phyloP scores from a whole-genome alignment of 208 protist genomes.

The Novymonas esmeraldas region DNA sequence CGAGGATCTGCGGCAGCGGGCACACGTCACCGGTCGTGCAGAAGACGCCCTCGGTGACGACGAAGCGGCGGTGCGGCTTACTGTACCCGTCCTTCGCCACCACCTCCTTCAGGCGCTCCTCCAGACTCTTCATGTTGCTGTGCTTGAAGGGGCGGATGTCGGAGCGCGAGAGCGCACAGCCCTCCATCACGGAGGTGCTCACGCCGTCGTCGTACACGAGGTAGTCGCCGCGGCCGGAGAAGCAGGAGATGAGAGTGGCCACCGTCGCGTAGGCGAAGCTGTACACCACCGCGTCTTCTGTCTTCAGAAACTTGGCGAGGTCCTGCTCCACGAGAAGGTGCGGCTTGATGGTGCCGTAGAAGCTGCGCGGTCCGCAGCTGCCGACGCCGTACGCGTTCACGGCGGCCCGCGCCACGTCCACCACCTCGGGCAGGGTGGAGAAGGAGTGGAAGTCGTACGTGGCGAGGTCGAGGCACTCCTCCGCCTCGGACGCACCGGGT shows the following conservation, averaged over 20 bases:
- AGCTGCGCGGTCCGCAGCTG: slow-evolving; percentile 97
- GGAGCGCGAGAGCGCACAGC: slow-evolving; percentile 87
- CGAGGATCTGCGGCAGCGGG: slow-evolving; percentile 87
- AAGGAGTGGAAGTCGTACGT: slow-evolving; percentile 96
- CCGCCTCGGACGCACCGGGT: slow-evolving; percentile 25
- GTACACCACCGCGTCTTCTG: slow-evolving; percentile 93
- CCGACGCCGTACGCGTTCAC: slow-evolving; percentile 96
- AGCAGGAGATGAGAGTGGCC: slow-evolving; percentile 96
- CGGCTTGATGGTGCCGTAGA: slow-evolving; percentile 97
- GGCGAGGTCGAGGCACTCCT: slow-evolving; percentile 87
- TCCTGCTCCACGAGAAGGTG: slow-evolving; percentile 94
- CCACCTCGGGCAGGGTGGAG: slow-evolving; percentile 79
- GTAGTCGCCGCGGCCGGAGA: slow-evolving; percentile 91
- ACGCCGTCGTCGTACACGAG: slow-evolving; percentile 92
- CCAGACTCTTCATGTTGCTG: slow-evolving; percentile 95
- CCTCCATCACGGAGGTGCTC: slow-evolving; percentile 85
- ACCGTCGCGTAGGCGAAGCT: slow-evolving; percentile 96
- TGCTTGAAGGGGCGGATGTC: slow-evolving; percentile 92
- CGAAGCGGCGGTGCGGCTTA: slow-evolving; percentile 89
- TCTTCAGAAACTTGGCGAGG: slow-evolving; percentile 89
- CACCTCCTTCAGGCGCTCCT: slow-evolving; percentile 79
- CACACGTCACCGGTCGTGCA: slow-evolving; percentile 88
- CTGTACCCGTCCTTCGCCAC: slow-evolving; percentile 53
- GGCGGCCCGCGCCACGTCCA: slow-evolving; percentile 78
- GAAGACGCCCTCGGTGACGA: slow-evolving; percentile 97